Conservation (phyloP, 129 eudicot genomes). For the Cynara cardunculus region DNA sequence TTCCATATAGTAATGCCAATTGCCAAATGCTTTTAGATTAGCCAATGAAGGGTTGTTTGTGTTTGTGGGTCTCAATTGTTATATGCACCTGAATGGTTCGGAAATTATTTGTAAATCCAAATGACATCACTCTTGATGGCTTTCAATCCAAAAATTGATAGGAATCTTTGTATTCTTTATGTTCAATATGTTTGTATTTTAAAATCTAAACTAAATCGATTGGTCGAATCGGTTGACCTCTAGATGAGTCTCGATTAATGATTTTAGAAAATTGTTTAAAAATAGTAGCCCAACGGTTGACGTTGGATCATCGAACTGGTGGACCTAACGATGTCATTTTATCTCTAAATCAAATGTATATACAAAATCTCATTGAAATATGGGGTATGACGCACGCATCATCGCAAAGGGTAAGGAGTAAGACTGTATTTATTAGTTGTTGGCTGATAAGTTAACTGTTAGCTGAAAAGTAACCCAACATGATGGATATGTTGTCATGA, state of each 20-base stretch:
- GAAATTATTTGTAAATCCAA: background rate
- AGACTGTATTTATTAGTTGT: background rate
- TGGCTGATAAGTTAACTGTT: no score
- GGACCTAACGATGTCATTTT: background rate
- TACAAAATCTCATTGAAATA: background rate
- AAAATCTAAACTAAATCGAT: slow-evolving; percentile 4
- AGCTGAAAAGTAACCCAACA: no score
- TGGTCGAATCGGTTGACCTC: slow-evolving; percentile 24
- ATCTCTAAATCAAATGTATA: background rate
- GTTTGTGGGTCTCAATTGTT: background rate
- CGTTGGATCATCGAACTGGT: background rate
- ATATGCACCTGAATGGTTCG: background rate
- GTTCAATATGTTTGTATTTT: background rate
- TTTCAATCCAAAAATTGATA: background rate
- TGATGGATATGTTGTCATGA: no score
- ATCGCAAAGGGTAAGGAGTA: background rate
- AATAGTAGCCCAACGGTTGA: background rate
- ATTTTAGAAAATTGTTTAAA: background rate
- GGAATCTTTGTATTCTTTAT: slow-evolving; percentile 12
- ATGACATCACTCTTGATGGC: background rate
- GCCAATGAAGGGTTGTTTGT: slow-evolving; percentile 12
- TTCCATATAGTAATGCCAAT: slow-evolving; percentile 33
- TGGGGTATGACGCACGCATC: background rate
- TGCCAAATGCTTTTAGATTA: slow-evolving; percentile 18
- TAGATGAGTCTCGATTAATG: slow-evolving; percentile 11